Conservation (phyloP, 164 flowering plant species). For the Litsea cubeba region DNA sequence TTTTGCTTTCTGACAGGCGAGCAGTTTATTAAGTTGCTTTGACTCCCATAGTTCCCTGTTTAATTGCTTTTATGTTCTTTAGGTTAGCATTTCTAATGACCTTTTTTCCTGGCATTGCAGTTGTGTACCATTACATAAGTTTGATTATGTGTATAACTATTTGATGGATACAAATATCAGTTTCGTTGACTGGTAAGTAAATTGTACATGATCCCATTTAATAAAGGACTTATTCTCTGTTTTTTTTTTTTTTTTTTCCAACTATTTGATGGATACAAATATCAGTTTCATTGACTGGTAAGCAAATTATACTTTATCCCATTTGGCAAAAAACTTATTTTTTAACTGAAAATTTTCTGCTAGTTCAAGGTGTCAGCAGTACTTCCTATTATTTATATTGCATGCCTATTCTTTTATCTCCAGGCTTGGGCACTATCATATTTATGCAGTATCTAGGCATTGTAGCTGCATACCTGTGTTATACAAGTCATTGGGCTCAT, state of each 20-base stretch:
- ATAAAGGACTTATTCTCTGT: background rate
- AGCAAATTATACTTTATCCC: slow-evolving; percentile 9
- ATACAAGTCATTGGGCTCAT: background rate
- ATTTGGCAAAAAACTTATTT: background rate
- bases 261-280: slow-evolving; percentile 86
- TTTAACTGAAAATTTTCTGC: background rate
- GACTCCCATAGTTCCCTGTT: background rate
- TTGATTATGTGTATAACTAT: slow-evolving; percentile 84
- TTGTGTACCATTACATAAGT: slow-evolving; percentile 83
- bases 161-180: slow-evolving; percentile 87
- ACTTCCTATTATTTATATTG: background rate
- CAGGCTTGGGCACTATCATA: too few species aligned
- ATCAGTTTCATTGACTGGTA: slow-evolving; percentile 92
- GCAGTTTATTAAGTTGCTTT: background rate
- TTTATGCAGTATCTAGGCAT: too few species aligned
- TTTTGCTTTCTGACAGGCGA: slow-evolving; percentile 92
- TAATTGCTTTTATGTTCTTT: slow-evolving; percentile 1
- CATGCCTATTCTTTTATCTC: too few species aligned
- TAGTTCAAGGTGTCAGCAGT: background rate
- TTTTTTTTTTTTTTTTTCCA: slow-evolving; percentile 2
- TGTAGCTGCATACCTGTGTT: background rate
- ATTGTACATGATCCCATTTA: background rate
- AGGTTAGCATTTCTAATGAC: background rate
- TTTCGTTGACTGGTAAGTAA: slow-evolving; percentile 79
- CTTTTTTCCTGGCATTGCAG: slow-evolving; percentile 40